Evolutionary conservation across 2,329 filamentous ascomycete genomes (phyloP).

Genomic region (Arthroderma sp.): DNA sequence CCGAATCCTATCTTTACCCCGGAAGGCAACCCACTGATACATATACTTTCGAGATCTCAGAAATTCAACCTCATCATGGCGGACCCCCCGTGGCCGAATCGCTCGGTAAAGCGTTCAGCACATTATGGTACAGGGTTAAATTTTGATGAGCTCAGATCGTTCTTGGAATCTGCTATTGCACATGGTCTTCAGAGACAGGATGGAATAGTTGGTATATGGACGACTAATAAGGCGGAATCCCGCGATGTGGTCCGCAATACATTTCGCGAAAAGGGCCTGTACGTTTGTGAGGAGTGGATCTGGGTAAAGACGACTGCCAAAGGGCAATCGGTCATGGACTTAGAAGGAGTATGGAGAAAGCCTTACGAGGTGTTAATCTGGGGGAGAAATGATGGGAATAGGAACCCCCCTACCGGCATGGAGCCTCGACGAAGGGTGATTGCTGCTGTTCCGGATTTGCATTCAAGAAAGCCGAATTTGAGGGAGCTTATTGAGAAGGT

Average conservation of each 20-base stretch:
- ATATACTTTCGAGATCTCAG: slow-evolving; percentile 13
- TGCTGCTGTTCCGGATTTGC: slow-evolving; percentile 47
- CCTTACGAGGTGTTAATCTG: slow-evolving; percentile 49
- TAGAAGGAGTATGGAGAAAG: slow-evolving; percentile 44
- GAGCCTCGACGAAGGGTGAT: slow-evolving; percentile 37
- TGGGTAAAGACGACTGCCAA: slow-evolving; percentile 47
- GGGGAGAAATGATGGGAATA: slow-evolving; percentile 10
- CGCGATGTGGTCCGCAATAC: slow-evolving; percentile 33
- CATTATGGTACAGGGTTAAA: slow-evolving; percentile 31
- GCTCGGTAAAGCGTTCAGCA: slow-evolving; percentile 41
- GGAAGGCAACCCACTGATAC: slow-evolving; percentile 14
- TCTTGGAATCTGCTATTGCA: slow-evolving; percentile 34
- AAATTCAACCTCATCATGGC: slow-evolving; percentile 47
- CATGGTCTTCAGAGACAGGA: slow-evolving; percentile 24
- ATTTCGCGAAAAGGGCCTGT: slow-evolving; percentile 34
- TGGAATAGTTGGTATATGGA: slow-evolving; percentile 44
- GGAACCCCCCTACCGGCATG: slow-evolving; percentile 3
- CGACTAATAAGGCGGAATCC: slow-evolving; percentile 44
- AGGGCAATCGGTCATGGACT: slow-evolving; percentile 39
- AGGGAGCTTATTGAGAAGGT: slow-evolving; percentile 40
- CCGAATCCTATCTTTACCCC: neutral
- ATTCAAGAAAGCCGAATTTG: slow-evolving; percentile 52
- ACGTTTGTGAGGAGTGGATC: slow-evolving; percentile 47
- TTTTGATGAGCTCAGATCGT: slow-evolving; percentile 16
- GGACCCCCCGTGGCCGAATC: slow-evolving; percentile 53